phyloP scores from a whole-genome alignment of 2,329 filamentous ascomycete genomes.

The Aspergillus sp. region DNA sequence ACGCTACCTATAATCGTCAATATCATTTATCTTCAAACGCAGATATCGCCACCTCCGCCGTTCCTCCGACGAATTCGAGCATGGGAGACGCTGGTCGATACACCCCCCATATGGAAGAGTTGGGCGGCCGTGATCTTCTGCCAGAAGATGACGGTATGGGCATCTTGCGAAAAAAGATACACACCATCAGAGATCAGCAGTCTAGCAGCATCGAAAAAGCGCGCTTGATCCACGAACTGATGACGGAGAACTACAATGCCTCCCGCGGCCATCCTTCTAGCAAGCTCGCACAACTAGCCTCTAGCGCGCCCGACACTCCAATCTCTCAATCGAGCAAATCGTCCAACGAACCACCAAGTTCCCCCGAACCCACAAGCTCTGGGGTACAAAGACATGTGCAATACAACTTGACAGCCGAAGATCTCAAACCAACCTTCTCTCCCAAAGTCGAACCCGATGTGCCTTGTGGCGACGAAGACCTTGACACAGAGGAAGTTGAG shows the following conservation, averaged over 20 bases:
- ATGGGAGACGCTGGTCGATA: not conserved
- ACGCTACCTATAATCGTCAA: not conserved
- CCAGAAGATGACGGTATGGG: conserved; percentile 81
- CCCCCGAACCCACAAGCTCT: conserved; percentile 26
- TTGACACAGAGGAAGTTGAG: conserved; percentile 48
- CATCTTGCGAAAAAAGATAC: conserved; percentile 64
- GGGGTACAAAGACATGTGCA: conserved; percentile 28
- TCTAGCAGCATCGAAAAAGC: conserved; percentile 66
- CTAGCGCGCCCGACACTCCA: no score
- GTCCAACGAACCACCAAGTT: conserved; percentile 27
- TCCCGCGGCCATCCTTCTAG: conserved; percentile 35
- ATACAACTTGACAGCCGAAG: conserved; percentile 50
- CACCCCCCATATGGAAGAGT: conserved; percentile 16
- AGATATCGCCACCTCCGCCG: not conserved
- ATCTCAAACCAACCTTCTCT: conserved; percentile 67
- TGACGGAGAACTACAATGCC: conserved; percentile 66
- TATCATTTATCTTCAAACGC: not conserved
- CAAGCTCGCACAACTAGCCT: not conserved
- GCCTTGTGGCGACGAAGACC: conserved; percentile 36
- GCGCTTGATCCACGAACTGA: conserved; percentile 65
- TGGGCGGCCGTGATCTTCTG: conserved; percentile 35
- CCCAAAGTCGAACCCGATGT: conserved; percentile 41
- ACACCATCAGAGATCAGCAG: conserved; percentile 63
- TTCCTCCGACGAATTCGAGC: not conserved
- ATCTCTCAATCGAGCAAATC: no score